Conservation (phyloP, 2,329 filamentous ascomycete species). For the Penicillium vulpinum region DNA sequence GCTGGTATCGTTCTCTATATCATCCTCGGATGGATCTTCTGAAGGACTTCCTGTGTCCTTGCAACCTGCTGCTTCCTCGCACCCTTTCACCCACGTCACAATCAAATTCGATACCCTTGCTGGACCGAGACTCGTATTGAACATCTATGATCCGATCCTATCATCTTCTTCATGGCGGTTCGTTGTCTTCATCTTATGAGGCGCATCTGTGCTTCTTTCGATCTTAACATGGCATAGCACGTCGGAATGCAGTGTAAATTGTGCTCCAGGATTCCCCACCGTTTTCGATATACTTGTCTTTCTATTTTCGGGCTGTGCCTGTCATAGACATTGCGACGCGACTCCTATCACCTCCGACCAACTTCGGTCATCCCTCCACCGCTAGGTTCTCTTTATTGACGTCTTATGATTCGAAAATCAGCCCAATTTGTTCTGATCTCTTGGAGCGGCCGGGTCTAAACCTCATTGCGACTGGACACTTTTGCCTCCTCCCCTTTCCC, state of each 20-base stretch:
- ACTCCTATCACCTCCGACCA: not conserved
- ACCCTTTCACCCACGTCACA: not conserved
- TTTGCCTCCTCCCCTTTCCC: not conserved
- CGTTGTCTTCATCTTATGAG: not conserved
- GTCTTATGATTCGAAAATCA: conserved; percentile 1
- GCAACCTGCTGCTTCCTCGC: not conserved
- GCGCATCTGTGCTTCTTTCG: not conserved
- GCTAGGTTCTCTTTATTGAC: not conserved
- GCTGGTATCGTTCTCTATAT: conserved; percentile 75
- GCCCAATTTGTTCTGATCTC: not conserved
- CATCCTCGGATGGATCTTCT: conserved; percentile 63
- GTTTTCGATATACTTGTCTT: not conserved
- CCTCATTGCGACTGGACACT: not conserved
- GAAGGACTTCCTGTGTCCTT: not conserved
- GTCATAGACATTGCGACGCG: not conserved
- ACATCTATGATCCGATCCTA: not conserved
- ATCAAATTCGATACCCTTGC: conserved; percentile 17
- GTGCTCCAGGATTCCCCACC: not conserved
- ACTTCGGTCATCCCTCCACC: not conserved
- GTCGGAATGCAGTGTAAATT: not conserved
- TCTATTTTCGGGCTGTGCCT: not conserved
- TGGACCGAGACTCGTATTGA: conserved; percentile 16
- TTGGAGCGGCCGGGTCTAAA: not conserved
- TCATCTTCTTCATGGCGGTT: not conserved
- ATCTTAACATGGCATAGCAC: not conserved